Conservation (phyloP, 345 rosid genomes). For the Acer negundo region DNA sequence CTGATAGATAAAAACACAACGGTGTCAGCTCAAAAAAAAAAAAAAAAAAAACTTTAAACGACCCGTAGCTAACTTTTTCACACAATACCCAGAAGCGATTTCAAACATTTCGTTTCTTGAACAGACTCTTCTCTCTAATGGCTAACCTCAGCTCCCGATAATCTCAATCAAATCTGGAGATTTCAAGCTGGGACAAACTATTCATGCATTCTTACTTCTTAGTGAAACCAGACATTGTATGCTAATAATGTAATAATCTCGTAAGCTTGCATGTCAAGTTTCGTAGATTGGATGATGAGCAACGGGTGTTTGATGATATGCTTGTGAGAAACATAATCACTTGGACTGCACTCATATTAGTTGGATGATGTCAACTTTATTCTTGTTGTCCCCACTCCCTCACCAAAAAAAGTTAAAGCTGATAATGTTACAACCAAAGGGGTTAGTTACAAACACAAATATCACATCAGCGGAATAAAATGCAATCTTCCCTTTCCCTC, state of each 20-base stretch:
- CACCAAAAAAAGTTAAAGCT: no score
- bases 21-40: no score
- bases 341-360: conserved; percentile 33
- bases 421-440: no score
- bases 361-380: no score
- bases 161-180: conserved; percentile 25
- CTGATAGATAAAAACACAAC: no score
- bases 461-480: no score
- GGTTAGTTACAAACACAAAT: no score
- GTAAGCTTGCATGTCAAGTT: conserved; percentile 19
- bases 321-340: conserved; percentile 30
- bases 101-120: conserved; percentile 10
- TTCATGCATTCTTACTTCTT: conserved; percentile 31
- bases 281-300: conserved; percentile 24
- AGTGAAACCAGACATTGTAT: conserved; percentile 28
- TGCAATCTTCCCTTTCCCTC: no score
- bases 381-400: no score
- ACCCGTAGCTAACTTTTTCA: no score
- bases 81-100: no score
- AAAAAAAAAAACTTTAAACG: no score
- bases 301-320: conserved; percentile 38
- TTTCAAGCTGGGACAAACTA: conserved; percentile 27
- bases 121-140: conserved; percentile 7
- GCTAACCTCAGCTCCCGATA: conserved; percentile 38
- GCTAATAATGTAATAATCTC: conserved; percentile 28